Evolutionary conservation across 1,139 yeast genomes (phyloP), one percentile per base, ranked within the genome.

Genomic region (Suhomyces bribrorum): DNA sequence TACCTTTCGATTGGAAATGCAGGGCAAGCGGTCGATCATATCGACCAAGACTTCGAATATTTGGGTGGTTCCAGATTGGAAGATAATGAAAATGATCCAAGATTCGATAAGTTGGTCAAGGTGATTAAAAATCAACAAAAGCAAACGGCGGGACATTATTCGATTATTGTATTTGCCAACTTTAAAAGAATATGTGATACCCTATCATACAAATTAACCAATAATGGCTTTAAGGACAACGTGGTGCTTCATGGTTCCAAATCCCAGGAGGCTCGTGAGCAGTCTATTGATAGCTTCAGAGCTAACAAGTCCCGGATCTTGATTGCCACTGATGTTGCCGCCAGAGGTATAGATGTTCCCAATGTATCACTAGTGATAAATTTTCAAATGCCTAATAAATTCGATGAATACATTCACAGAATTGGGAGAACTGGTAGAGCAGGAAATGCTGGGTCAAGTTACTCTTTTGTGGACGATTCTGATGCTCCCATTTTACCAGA

Each of bases 381-480:
- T 59, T 89, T 75, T 55, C 96, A 90, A 53, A 85, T 90, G 94
- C 68, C 89, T 11, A 76, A 73, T 43, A 71, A 73, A 31, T 77
- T 83, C 26, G 80, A 90, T 12, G 84, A 86, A 47, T 90, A 90
- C 59, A 80, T 90, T 37, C 98, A 92, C 62, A 81, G 96, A 62
- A 85, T 90, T 51, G 98, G 98, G 44, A 83, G 98, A 74, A 90
- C 97, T 15, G 97, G 95, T 33, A 81, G 98, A 67, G 97, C 97
- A 0, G 97, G 97, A 1, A 79, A 78, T 36, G 59, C 59, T 5
- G 97, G 98, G 35, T 68, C 75, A 6, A 85, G 96, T 11, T 67
- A 81, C 20, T 83, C 97, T 0, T 86, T 87, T 49, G 52, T 86
- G 26, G 81, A 76, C 33, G 73, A 73, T 7, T 75, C 75, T 15